Evolutionary conservation across 78 protist species (phyloP).

Genomic region (Salpingoeca rosetta): DNA sequence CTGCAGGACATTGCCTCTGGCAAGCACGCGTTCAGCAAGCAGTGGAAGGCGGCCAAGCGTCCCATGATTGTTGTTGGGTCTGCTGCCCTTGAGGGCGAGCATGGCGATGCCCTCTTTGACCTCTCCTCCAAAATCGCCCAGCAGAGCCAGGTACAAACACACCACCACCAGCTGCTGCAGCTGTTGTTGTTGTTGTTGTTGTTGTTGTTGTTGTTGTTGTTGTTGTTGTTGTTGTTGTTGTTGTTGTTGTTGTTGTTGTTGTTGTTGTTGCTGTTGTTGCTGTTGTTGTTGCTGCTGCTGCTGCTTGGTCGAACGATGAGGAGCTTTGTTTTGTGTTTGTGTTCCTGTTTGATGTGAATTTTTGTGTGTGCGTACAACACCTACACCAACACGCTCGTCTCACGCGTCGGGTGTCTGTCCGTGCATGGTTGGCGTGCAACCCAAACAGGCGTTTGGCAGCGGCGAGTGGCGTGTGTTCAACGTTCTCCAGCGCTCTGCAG

Average conservation of each 20-base stretch:
- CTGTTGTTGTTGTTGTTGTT: constrained; percentile 4
- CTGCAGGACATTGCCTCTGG: constrained; percentile 7
- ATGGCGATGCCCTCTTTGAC: neutral
- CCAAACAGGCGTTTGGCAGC: neutral
- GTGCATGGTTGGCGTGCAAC: neutral
- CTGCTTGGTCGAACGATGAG: no score
- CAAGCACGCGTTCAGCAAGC: neutral
- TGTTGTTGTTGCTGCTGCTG: neutral
- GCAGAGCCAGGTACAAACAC: neutral
- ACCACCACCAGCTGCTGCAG: no score
- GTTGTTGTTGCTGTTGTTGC: neutral
- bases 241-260: neutral
- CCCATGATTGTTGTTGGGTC: constrained; percentile 45
- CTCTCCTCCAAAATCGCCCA: neutral
- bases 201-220: constrained; percentile 4
- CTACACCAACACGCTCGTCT: no score
- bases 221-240: constrained; percentile 4
- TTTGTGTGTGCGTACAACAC: neutral
- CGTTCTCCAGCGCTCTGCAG: constrained; percentile 29
- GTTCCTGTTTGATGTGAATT: neutral
- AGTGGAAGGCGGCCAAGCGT: constrained; percentile 13
- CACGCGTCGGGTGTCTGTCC: neutral
- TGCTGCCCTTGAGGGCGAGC: constrained; percentile 1
- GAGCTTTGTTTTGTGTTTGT: no score
- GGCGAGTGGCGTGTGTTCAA: neutral